Conservation (phyloP, 345 rosid species). For the Lepidium didymum region DNA sequence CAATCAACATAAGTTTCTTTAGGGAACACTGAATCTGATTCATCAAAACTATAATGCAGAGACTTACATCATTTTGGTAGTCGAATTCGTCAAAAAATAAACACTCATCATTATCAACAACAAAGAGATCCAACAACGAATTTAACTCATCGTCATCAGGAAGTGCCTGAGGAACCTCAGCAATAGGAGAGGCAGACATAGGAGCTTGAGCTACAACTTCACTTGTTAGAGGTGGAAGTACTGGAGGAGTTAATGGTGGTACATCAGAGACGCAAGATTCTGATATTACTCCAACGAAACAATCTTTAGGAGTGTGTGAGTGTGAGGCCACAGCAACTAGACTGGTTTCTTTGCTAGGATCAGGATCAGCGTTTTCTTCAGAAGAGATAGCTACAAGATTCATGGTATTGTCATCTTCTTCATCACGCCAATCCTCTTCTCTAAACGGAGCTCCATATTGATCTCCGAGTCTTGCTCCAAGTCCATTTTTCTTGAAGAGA, state of each 20-base stretch:
- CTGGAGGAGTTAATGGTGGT: not conserved
- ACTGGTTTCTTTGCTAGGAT: constrained; percentile 6
- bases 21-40: not conserved
- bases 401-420: constrained; percentile 22
- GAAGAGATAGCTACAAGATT: constrained; percentile 4
- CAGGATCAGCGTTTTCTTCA: not conserved
- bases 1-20: not conserved
- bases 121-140: constrained; percentile 28
- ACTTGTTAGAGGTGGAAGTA: constrained; percentile 11
- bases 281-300: not conserved
- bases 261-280: constrained; percentile 29
- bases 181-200: not conserved
- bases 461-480: constrained; percentile 65
- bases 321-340: not conserved
- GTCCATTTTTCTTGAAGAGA: constrained; percentile 59
- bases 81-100: not conserved
- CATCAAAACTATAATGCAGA: not conserved
- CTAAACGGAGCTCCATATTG: constrained; percentile 72
- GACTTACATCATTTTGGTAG: constrained; percentile 20
- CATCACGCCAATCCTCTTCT: constrained; percentile 73
- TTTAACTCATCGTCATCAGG: constrained; percentile 9
- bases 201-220: not conserved
- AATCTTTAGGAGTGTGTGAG: not conserved
- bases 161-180: constrained; percentile 8
- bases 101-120: constrained; percentile 11